These are phyloP conservation scores for Pseudogymnoascus sp. DNA, from an alignment of 2,329 filamentous ascomycete species.

Conservation along the genomic window DNA sequence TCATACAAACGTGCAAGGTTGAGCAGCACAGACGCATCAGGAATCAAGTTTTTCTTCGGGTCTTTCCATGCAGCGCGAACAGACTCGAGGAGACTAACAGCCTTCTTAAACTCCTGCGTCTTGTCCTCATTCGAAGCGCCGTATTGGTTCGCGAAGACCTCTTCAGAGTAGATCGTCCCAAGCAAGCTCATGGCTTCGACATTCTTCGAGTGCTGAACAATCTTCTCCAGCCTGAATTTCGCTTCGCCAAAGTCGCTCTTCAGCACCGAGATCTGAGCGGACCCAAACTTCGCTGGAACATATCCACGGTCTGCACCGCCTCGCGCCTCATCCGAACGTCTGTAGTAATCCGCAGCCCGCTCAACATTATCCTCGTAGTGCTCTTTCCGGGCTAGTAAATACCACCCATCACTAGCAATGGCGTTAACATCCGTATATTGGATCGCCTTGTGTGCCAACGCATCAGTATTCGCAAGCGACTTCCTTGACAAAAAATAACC, in stretches of 20 bases:
- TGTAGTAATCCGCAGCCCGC: conserved; percentile 79
- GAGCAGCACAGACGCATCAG: conserved; percentile 80
- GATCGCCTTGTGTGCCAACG: conserved; percentile 84
- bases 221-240: conserved; percentile 89
- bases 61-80: conserved; percentile 90
- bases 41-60: conserved; percentile 71
- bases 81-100: conserved; percentile 73
- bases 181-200: conserved; percentile 88
- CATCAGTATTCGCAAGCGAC: conserved; percentile 72
- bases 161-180: conserved; percentile 87
- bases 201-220: conserved; percentile 75
- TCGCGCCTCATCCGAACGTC: conserved; percentile 81
- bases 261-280: conserved; percentile 79
- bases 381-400: conserved; percentile 82
- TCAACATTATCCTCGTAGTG: conserved; percentile 72
- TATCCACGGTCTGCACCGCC: conserved; percentile 88
- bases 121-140: conserved; percentile 78
- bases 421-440: conserved; percentile 94
- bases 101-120: conserved; percentile 75
- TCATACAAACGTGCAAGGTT: conserved; percentile 93
- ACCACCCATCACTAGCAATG: conserved; percentile 96
- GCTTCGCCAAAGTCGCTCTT: conserved; percentile 83
- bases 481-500: conserved; percentile 83
- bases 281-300: conserved; percentile 89
- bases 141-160: conserved; percentile 75